These are phyloP conservation scores for Claviceps lovelessii DNA, from an alignment of 2,329 filamentous ascomycete species.

Conservation along the genomic window DNA sequence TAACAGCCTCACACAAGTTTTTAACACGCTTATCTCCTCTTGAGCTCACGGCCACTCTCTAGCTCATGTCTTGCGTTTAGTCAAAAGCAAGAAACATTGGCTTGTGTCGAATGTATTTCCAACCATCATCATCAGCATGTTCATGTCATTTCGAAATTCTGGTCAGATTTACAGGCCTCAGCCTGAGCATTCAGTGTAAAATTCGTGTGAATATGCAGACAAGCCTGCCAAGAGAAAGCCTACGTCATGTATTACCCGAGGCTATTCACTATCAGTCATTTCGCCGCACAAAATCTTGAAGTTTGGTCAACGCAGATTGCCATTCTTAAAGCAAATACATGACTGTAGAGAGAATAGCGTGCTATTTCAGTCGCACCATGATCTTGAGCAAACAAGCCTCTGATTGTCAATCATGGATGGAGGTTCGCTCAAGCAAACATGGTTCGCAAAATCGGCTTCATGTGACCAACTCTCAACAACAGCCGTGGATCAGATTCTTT, in stretches of 20 bases:
- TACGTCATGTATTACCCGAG: background rate
- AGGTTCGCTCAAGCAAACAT: background rate
- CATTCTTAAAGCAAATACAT: background rate
- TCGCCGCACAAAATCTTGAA: background rate
- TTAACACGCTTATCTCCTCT: background rate
- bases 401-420: background rate
- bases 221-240: background rate
- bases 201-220: no score
- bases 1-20: background rate
- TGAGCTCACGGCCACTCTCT: background rate
- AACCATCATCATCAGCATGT: no score
- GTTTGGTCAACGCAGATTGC: background rate
- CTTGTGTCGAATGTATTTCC: background rate
- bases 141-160: no score
- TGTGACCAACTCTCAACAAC: background rate
- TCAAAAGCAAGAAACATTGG: background rate
- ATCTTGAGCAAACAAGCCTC: background rate
- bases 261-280: background rate
- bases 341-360: background rate
- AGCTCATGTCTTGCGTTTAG: background rate
- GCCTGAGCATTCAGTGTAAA: background rate
- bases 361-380: background rate
- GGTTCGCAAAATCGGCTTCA: background rate
- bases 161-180: no score
- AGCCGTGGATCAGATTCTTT: background rate